Evolutionary conservation across 2,329 filamentous ascomycete genomes (phyloP), one percentile per base, ranked within the genome.

Genomic region (Pseudogymnoascus sp.): DNA sequence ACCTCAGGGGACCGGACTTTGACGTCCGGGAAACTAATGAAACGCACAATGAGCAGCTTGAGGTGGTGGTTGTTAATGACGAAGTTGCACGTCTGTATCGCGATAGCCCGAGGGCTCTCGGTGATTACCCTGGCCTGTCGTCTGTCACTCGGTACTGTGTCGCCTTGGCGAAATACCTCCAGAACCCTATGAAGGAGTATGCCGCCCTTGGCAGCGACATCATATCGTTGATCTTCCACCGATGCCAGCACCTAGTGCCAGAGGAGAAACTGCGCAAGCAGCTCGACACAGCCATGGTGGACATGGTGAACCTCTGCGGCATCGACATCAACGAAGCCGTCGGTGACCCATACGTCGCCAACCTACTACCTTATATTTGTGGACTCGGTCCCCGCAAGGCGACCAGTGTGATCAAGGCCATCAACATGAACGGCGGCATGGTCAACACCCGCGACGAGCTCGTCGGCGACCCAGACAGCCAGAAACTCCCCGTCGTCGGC

Each of bases 71-170:
- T 61, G 89, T 97, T 64, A 97, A 97, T 68, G 94, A 99, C 69
- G 94, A 99, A 75, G 92, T 97, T 58, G 94, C 94, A n/a, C 86
- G 94, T 47, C 82, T 97, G 3, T 99, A 97, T 77, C 92, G 97
- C 74, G 90, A 92, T 69, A 97, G 92, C 72, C 84, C 87, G 11
- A 85, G 92, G 41, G 92, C 89, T 9, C 79, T 83, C 58, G 78
- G 83, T 9, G 93, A 97, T 65, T 90, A 96, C 71, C 92, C 94
- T 5, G 87, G 86, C 10, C 80, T 96, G 31, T 83, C 85, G 60
- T 84, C 90, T 5, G 79, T 96, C 59, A 90, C 88, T 0, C 84
- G 91, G 68, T 99, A 99, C 75, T 96, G 92, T 72, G 86, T 96
- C 66, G 92, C 87, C 29, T 77, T 99, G 39, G 93, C 90, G 17